Evolutionary conservation across 768 basidiomycete species (phyloP), one percentile per base, ranked within the genome.

Genomic region (Auricularia sp.): DNA sequence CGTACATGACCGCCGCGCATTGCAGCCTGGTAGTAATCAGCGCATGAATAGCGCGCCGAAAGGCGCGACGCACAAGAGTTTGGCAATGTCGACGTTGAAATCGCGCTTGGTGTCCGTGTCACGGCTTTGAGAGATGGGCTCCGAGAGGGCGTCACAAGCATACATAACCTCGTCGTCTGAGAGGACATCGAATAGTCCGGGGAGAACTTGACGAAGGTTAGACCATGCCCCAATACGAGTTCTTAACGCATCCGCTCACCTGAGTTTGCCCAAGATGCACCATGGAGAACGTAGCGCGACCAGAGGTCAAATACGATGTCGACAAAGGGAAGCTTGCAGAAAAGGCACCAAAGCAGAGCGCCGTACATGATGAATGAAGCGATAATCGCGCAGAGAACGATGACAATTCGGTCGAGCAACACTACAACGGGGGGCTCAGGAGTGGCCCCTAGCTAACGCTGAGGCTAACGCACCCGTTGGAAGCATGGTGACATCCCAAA

Each of bases 1-100:
- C 69, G 47, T 70, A 70, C 67, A 68, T 70, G 8, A 70, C 59
- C 5, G 69, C 69, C 13, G 69, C 62, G 45, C 69, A 70, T 61
- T 70, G 69, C 34, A 70, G 56, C 34, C 67, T 66, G 39, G 13
- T 7, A 42, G 39, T 42, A 14, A 42, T 42, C 39, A n/a, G 18
- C 8, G 39, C 39, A 29, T 33, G 56, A 59, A 42, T 7, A 42
- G 13, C 7, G 8, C 8, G 13, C 39, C 13, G 8, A 42, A 42
- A 8, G 39, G 34, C 16, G 56, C 11, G 11, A 18, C 18, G 33
- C 14, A 6, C 18, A 39, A 65, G 29, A 42, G 39, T 14, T 14
- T 42, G 39, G 39, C 39, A 14, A 42, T 47, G 47, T 70, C 69
- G 3, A 70, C 62, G 61, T 70, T 68, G 62, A 70, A 69, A 24